These are phyloP conservation scores for Polytolypa hystricis DNA, from an alignment of 2,329 filamentous ascomycete species.

Conservation along the genomic window DNA sequence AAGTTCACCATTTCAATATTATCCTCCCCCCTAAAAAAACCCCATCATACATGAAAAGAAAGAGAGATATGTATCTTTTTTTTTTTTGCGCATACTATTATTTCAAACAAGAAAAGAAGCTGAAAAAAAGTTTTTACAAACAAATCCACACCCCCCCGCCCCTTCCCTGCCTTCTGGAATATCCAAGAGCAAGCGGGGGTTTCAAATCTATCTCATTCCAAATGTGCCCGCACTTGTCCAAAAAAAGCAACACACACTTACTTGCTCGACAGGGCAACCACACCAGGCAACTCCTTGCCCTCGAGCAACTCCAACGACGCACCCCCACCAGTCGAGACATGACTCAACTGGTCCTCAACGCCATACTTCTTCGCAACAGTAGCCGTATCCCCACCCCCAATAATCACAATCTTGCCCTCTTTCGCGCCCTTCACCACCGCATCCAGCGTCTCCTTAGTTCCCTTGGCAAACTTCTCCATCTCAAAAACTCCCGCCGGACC, in stretches of 20 bases:
- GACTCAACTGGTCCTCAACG: constrained; percentile 92
- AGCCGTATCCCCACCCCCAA: constrained; percentile 94
- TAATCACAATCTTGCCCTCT: constrained; percentile 90
- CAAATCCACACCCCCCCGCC: background rate
- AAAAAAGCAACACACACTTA: constrained; percentile 28
- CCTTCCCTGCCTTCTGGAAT: background rate
- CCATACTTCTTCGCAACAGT: constrained; percentile 96
- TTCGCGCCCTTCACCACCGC: constrained; percentile 72
- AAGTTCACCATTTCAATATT: too few species aligned
- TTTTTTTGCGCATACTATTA: too few species aligned
- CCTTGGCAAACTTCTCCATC: constrained; percentile 84
- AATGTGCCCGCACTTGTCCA: too few species aligned
- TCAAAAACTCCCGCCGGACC: constrained; percentile 96
- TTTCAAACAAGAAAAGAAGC: too few species aligned
- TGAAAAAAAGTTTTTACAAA: too few species aligned
- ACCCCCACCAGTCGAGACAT: constrained; percentile 94
- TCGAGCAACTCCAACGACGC: constrained; percentile 92
- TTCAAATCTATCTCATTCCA: too few species aligned
- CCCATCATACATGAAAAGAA: background rate
- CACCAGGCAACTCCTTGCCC: constrained; percentile 94
- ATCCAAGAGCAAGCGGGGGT: too few species aligned
- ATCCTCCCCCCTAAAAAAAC: too few species aligned
- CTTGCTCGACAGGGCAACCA: constrained; percentile 75
- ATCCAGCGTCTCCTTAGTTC: constrained; percentile 86
- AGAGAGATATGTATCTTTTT: too few species aligned